A percentile compares a stretch with the other conserved stretches of the same genome.
These are phyloP conservation scores for Gynochthodes officinalis DNA, from an alignment of 257 asterid genomes.

Conservation along the genomic window DNA sequence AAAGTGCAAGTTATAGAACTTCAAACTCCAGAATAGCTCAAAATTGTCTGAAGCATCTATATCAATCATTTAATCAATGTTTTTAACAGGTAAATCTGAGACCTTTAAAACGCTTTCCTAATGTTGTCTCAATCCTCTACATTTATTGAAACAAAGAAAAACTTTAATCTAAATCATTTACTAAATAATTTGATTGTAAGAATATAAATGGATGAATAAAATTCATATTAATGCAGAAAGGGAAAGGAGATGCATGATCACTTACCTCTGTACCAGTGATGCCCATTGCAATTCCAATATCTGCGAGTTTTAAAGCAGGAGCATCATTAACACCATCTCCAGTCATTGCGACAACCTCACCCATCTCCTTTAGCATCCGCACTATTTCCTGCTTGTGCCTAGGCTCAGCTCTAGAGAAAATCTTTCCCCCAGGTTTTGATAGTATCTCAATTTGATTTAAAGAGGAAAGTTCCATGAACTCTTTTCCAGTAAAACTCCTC, in stretches of 20 bases:
- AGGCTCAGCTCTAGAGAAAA: slow-evolving; percentile 87
- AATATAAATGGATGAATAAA: not conserved
- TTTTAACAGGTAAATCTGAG: not conserved
- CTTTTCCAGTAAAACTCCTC: slow-evolving; percentile 72
- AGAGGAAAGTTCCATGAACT: slow-evolving; percentile 63
- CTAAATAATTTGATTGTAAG: not conserved
- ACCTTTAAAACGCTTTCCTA: not conserved
- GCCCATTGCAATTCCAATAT: slow-evolving; percentile 93
- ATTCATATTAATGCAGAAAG: not conserved
- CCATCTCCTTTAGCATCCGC: slow-evolving; percentile 72
- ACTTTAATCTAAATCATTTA: not conserved
- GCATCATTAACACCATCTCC: slow-evolving; percentile 98
- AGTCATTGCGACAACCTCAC: slow-evolving; percentile 88
- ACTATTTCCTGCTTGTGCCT: slow-evolving; percentile 85
- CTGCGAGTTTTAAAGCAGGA: slow-evolving; percentile 86
- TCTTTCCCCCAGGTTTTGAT: slow-evolving; percentile 66
- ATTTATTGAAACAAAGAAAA: not conserved
- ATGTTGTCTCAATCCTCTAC: not conserved
- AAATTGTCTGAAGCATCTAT: not conserved
- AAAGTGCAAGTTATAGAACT: not conserved
- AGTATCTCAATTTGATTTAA: slow-evolving; percentile 48
- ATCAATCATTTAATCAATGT: not conserved
- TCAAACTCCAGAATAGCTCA: not conserved
- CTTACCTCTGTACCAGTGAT: slow-evolving; percentile 89
- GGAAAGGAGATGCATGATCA: not conserved